phyloP scores from a whole-genome alignment of 306 rosid genomes.

The apple (Malus domestica) region ASM211411v1 NC_041795.1:7782501-7783000 shows the following conservation, averaged over 20 bases:
- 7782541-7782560: no score
- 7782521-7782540: no score
- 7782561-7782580: no score
- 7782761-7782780: background rate
- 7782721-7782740: background rate
- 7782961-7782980: background rate
- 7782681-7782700: conserved; percentile 47
- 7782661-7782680: conserved; percentile 86
- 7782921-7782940: background rate
- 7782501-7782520: no score
- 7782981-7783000: background rate
- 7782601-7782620: conserved; percentile 97
- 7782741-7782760: background rate
- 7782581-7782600: conserved; percentile 38
- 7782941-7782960: background rate
- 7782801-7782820: background rate
- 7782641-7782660: conserved; percentile 65
- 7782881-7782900: background rate
- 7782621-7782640: conserved; percentile 94
- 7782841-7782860: background rate
- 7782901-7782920: background rate
- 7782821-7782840: background rate
- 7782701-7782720: conserved; percentile 31
- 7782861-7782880: background rate
- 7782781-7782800: background rate